These are phyloP conservation scores for Chaetomiaceae sp. DNA, from an alignment of 2,329 filamentous ascomycete genomes.

Conservation along the genomic window DNA sequence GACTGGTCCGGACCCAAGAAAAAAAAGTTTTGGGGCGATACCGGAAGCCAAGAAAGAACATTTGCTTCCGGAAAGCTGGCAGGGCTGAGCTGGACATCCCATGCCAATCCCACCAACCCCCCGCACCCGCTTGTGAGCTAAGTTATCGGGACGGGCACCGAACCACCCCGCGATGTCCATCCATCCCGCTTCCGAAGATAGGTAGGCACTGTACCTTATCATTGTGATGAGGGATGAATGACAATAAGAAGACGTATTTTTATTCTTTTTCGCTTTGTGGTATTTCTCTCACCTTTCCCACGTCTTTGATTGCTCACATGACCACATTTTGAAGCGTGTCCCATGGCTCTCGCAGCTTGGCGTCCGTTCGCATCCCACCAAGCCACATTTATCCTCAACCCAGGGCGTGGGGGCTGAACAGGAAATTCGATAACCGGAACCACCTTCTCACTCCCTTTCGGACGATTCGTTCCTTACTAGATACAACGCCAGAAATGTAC, in stretches of 20 bases:
- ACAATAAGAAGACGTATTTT: neutral
- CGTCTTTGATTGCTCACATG: neutral
- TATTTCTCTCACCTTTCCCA: neutral
- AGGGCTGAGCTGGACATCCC: slow-evolving; percentile 1
- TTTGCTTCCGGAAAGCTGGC: neutral
- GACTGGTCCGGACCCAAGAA: too few relatives aligned
- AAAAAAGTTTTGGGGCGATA: neutral
- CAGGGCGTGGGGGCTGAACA: slow-evolving; percentile 1
- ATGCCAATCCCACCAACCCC: too few relatives aligned
- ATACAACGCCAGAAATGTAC: too few relatives aligned
- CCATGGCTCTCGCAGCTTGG: slow-evolving; percentile 5
- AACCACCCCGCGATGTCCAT: too few relatives aligned
- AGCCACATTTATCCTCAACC: neutral
- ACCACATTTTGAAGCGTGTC: neutral
- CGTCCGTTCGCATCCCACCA: neutral
- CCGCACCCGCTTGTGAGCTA: neutral
- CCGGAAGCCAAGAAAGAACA: too few relatives aligned
- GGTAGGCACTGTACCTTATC: too few relatives aligned
- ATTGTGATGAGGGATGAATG: neutral
- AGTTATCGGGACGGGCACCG: too few relatives aligned
- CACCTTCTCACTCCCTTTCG: too few relatives aligned
- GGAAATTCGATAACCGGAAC: too few relatives aligned
- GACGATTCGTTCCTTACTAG: neutral
- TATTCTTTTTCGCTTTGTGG: neutral
- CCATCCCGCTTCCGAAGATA: neutral